These are phyloP conservation scores for Pythium phragmiticola DNA, from an alignment of 352 stramenopile genomes.

Conservation along the genomic window DNA sequence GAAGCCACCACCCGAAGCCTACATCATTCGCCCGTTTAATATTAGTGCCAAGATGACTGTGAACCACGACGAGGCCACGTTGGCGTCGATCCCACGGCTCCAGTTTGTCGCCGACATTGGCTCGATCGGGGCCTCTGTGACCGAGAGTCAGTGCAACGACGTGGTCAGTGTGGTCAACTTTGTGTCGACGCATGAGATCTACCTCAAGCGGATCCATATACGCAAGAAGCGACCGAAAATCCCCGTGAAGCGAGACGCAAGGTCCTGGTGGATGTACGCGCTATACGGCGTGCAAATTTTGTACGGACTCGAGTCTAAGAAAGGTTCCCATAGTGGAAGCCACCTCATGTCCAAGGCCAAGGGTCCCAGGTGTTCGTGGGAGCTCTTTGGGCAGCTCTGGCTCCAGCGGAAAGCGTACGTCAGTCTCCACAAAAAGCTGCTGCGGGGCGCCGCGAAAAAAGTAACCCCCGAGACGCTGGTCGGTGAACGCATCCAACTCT, in stretches of 20 bases:
- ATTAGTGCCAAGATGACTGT: slow-evolving; percentile 72
- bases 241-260: slow-evolving; percentile 45
- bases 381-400: slow-evolving; percentile 57
- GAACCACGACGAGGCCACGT: slow-evolving; percentile 72
- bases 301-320: slow-evolving; percentile 37
- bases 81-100: slow-evolving; percentile 64
- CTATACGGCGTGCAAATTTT: slow-evolving; percentile 66
- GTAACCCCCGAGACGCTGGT: slow-evolving; percentile 42
- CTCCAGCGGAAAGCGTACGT: slow-evolving; percentile 73
- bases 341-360: slow-evolving; percentile 21
- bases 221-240: slow-evolving; percentile 57
- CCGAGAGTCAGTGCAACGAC: slow-evolving; percentile 72
- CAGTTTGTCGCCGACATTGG: slow-evolving; percentile 70
- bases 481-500: slow-evolving; percentile 43
- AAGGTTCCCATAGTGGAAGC: neutral
- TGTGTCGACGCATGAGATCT: slow-evolving; percentile 76
- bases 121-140: slow-evolving; percentile 65
- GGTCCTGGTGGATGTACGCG: slow-evolving; percentile 79
- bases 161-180: slow-evolving; percentile 77
- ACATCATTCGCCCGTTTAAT: slow-evolving; percentile 77
- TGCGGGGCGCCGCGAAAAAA: slow-evolving; percentile 63
- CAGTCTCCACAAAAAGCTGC: slow-evolving; percentile 64
- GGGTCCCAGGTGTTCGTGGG: slow-evolving; percentile 47
- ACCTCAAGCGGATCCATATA: slow-evolving; percentile 81
- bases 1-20: slow-evolving; percentile 36